These are phyloP conservation scores for Chalciporus sp. DNA, from an alignment of 1,284 basidiomycete species.

Conservation along the genomic window DNA sequence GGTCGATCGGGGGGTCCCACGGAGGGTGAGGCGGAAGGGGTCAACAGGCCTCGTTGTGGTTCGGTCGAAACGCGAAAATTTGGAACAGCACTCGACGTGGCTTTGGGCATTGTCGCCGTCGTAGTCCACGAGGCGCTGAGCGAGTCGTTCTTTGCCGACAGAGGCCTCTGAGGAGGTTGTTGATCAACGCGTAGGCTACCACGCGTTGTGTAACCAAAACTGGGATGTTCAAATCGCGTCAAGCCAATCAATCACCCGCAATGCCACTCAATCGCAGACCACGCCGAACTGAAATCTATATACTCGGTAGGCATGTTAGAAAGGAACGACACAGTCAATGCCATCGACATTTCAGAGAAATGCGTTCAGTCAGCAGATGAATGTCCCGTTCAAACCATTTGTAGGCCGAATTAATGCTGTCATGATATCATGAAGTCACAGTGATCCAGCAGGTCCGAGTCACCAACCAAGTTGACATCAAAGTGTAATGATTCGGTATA, in stretches of 20 bases:
- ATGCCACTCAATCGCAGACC: background rate
- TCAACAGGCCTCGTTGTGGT: conserved; percentile 22
- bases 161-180: conserved; percentile 2
- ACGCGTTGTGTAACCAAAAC: conserved; percentile 6
- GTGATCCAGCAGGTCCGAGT: no score
- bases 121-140: conserved; percentile 9
- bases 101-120: conserved; percentile 17
- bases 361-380: no score
- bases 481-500: conserved; percentile 17
- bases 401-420: no score
- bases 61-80: conserved; percentile 7
- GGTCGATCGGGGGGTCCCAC: conserved; percentile 36
- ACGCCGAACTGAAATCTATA: no score
- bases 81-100: background rate
- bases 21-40: conserved; percentile 33
- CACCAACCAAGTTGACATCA: background rate
- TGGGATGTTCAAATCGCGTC: conserved; percentile 11
- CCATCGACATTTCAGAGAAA: no score
- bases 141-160: conserved; percentile 2
- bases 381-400: no score
- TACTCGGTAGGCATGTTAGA: no score
- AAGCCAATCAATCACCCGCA: background rate
- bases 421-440: no score
- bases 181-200: conserved; percentile 21
- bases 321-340: no score